Conservation (phyloP, 371 early-diverging fungal species). For the Sporodiniella umbellata region DNA sequence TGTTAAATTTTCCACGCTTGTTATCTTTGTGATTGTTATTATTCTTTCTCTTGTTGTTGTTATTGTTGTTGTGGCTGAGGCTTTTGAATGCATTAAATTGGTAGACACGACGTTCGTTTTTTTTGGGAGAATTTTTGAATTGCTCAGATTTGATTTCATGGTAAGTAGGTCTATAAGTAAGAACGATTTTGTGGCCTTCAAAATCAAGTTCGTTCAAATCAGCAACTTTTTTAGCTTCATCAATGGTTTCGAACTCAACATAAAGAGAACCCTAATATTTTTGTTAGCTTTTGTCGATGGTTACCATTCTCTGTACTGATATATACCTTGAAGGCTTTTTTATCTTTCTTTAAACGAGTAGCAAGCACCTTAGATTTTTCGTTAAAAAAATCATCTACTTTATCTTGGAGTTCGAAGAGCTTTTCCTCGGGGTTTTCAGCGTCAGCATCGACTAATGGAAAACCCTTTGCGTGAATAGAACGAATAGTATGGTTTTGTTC, state of each 20-base stretch:
- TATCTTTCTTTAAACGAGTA: conserved; percentile 63
- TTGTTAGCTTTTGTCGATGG: background rate
- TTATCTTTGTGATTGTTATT: conserved; percentile 6
- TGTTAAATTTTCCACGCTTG: conserved; percentile 8
- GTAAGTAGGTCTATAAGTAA: conserved; percentile 28
- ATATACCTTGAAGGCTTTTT: conserved; percentile 40
- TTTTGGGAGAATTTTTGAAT: conserved; percentile 17
- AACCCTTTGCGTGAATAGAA: conserved; percentile 66
- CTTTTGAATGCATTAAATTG: conserved; percentile 22
- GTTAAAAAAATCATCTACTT: conserved; percentile 55
- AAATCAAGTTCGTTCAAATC: conserved; percentile 40
- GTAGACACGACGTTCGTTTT: too few relatives aligned
- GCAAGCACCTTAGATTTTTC: conserved; percentile 48
- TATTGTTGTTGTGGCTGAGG: background rate
- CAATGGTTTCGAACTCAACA: conserved; percentile 56
- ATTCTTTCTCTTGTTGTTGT: conserved; percentile 7
- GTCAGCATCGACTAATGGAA: conserved; percentile 39
- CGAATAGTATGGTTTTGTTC: conserved; percentile 43
- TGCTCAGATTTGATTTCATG: conserved; percentile 19
- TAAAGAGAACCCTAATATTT: conserved; percentile 51
- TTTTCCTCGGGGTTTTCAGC: conserved; percentile 31
- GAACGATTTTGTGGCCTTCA: conserved; percentile 50
- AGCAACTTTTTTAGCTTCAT: conserved; percentile 53
- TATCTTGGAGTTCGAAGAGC: conserved; percentile 51
- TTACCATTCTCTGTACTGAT: background rate